Conservation (phyloP, 106 monocot genomes). For the Hemerocallis citrina region DNA sequence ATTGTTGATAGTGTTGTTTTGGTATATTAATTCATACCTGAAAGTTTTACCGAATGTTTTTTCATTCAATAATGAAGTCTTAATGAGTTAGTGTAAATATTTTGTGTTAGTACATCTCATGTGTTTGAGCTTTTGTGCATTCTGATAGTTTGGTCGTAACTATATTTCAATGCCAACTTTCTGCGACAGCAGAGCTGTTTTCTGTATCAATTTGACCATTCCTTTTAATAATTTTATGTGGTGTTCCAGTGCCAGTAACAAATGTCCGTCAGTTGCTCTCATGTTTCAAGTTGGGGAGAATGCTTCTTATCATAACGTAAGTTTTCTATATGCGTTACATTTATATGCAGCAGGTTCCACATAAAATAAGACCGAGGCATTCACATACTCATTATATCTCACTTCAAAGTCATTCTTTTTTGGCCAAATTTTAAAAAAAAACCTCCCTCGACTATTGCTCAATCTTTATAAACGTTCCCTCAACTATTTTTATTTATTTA, state of each 20-base stretch:
- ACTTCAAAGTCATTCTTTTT: not conserved
- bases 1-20: no score
- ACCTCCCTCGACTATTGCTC: no score
- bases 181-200: not conserved
- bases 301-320: constrained; percentile 77
- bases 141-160: not conserved
- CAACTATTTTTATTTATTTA: no score
- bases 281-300: constrained; percentile 97
- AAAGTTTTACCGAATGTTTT: no score
- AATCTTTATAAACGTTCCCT: no score
- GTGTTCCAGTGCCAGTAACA: constrained; percentile 42
- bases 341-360: not conserved
- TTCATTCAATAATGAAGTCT: no score
- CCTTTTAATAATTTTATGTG: not conserved
- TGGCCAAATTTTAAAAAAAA: no score
- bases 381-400: not conserved
- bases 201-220: not conserved
- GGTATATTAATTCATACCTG: no score
- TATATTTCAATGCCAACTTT: not conserved
- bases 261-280: constrained; percentile 92
- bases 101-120: not conserved
- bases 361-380: not conserved
- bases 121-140: not conserved
- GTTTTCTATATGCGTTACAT: constrained; percentile 6
- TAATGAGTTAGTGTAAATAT: no score